These are phyloP conservation scores for Psidium friedrichsthalianum DNA, from an alignment of 345 rosid species.

Conservation along the genomic window DNA sequence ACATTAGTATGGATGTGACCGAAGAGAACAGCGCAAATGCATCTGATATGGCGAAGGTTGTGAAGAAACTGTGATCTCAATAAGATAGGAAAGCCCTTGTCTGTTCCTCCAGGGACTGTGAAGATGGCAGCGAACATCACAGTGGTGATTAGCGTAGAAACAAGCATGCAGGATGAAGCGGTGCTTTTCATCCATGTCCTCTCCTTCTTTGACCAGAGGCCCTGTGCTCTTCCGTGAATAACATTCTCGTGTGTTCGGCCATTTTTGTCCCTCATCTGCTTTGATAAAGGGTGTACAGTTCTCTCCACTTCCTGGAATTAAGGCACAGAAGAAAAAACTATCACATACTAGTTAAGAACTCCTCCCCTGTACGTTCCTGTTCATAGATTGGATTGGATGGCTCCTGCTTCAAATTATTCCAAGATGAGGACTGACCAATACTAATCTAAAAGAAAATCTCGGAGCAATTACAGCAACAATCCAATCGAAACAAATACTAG, in stretches of 20 bases:
- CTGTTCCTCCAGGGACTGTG: conserved; percentile 28
- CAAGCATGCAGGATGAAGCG: conserved; percentile 28
- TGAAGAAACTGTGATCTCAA: not conserved
- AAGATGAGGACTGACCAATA: not conserved
- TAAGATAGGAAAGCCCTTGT: conserved; percentile 16
- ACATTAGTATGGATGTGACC: conserved; percentile 23
- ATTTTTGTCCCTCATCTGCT: not conserved
- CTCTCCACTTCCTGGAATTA: conserved; percentile 5
- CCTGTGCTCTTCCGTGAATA: conserved; percentile 7
- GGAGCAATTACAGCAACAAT: not conserved
- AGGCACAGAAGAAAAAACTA: not conserved
- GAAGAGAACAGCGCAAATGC: conserved; percentile 21
- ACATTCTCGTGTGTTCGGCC: conserved; percentile 3
- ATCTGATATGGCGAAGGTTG: conserved; percentile 12
- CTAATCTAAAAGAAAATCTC: not conserved
- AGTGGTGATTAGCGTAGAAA: conserved; percentile 29
- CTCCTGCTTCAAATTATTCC: not conserved
- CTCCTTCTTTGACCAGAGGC: conserved; percentile 11
- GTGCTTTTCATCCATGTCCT: conserved; percentile 38
- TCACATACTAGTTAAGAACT: not conserved
- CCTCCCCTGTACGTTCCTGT: not conserved
- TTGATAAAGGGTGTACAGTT: not conserved
- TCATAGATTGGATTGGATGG: not conserved
- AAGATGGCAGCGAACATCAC: conserved; percentile 34
- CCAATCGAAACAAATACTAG: not conserved